A percentile compares a stretch with the other conserved stretches of the same genome.
Evolutionary conservation across 192 early-diverging fungal genomes (phyloP).

Genomic region (Coemansia sp.): DNA sequence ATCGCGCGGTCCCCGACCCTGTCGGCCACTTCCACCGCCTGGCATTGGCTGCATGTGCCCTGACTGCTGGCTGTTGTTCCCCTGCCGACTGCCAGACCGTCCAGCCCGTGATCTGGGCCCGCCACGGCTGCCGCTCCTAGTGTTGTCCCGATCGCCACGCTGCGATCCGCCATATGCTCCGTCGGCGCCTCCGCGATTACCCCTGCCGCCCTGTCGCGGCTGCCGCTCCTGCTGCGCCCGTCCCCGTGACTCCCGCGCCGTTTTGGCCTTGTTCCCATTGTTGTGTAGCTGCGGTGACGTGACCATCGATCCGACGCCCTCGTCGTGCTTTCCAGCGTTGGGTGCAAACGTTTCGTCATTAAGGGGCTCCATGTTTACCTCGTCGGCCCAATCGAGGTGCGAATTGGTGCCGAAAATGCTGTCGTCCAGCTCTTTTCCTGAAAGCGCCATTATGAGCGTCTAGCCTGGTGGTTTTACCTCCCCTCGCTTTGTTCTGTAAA

Average conservation of each 20-base stretch:
- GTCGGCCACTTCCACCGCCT: neutral
- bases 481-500: neutral
- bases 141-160: neutral
- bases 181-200: constrained; percentile 8
- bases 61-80: neutral
- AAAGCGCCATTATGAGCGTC: constrained; percentile 28
- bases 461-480: constrained; percentile 2
- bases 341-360: constrained; percentile 14
- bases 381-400: constrained; percentile 54
- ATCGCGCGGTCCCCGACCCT: constrained; percentile 26
- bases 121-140: constrained; percentile 16
- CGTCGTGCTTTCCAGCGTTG: constrained; percentile 9
- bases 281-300: constrained; percentile 15
- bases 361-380: constrained; percentile 32
- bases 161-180: neutral
- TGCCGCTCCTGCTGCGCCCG: constrained; percentile 10
- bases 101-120: constrained; percentile 18
- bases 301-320: constrained; percentile 12
- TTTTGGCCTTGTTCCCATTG: constrained; percentile 7
- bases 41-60: constrained; percentile 9
- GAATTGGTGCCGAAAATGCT: constrained; percentile 50
- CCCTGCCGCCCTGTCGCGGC: constrained; percentile 10
- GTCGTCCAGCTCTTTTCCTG: constrained; percentile 48
- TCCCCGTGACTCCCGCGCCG: constrained; percentile 9
- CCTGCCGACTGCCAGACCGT: constrained; percentile 33